Base-by-base conservation (phyloP, 1,139 yeast genomes). In the Candida tropicalis region DNA sequence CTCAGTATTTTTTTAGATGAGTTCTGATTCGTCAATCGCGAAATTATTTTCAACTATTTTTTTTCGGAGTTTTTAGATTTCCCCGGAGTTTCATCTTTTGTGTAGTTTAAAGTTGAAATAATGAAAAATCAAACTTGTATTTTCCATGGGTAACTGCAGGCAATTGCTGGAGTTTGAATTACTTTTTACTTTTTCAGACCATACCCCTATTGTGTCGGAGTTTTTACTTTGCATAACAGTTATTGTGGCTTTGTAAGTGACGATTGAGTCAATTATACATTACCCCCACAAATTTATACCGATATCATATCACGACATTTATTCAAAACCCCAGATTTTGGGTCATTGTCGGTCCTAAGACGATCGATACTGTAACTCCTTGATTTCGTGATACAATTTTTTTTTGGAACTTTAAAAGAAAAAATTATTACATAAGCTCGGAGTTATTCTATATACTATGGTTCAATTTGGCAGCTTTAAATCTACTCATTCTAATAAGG, bases 401-500 rank as follows among this genome's bases (percentile, higher is more conserved):
- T n/a, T n/a, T n/a, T n/a, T n/a, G n/a, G n/a, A n/a, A n/a, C n/a
- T n/a, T n/a, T n/a, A n/a, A n/a, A n/a, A n/a, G n/a, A n/a, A n/a
- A n/a, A n/a, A n/a, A n/a, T n/a, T 9, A 20, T 20, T 20, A 20
- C 23, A 20, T 6, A 20, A 20, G 9, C 8, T 9, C 8, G 8
- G 8, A 17, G n/a, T 16, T 29, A 1, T 16, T 4, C 20, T 25
- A 35, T 24, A 23, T 17, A 4, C 28, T 29, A 12, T 25, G 32
- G 33, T 38, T 37, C 42, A 41, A 31, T 40, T 72, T 63, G 15
- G 86, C 83, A n/a, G 86, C 79, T 54, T 74, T 86, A 60, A 88
- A 88, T 41, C 90, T 66, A 56, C 95, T 87, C 1, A 79, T 65
- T 49, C 70, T 81, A 10, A 76, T 54, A 0, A 82, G 81, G 42